Percentiles rank a stretch among this genome's conserved stretches.
Conservation (phyloP, 257 asterid genomes). For the Rubia yunnanensis region DNA sequence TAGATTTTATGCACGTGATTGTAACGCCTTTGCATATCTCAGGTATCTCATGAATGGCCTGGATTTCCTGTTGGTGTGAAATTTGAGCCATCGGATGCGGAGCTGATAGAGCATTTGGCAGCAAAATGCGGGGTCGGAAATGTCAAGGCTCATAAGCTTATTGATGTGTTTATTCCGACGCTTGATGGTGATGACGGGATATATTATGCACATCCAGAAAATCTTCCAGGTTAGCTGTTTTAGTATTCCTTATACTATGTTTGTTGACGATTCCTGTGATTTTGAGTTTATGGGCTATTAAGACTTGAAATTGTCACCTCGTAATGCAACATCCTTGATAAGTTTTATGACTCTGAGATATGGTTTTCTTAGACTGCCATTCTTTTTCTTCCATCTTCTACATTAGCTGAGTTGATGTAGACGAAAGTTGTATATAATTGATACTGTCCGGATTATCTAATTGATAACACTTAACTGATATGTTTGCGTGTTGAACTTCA, state of each 20-base stretch:
- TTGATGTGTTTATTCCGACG: constrained; percentile 83
- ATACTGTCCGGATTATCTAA: too few species aligned
- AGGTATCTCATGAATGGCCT: constrained; percentile 70
- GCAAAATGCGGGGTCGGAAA: constrained; percentile 55
- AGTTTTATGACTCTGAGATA: neutral
- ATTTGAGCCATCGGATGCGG: constrained; percentile 82
- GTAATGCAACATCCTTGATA: neutral
- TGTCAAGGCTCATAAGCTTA: constrained; percentile 41
- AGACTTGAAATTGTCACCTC: neutral
- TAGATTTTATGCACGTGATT: neutral
- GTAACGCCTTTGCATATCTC: constrained; percentile 12
- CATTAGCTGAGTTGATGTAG: neutral
- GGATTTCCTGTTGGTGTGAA: constrained; percentile 82
- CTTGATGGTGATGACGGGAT: constrained; percentile 66
- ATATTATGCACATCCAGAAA: constrained; percentile 88
- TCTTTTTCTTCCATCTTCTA: neutral
- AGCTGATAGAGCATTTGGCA: constrained; percentile 73
- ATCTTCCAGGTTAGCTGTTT: constrained; percentile 68
- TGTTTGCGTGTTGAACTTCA: neutral
- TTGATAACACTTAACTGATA: neutral
- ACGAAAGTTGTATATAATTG: neutral
- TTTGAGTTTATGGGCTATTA: neutral
- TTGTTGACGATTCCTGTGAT: neutral
- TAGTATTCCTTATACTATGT: neutral
- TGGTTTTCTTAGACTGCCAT: neutral